Base-by-base conservation (phyloP, 768 basidiomycete genomes). In the Calocybe cyanea region DNA sequence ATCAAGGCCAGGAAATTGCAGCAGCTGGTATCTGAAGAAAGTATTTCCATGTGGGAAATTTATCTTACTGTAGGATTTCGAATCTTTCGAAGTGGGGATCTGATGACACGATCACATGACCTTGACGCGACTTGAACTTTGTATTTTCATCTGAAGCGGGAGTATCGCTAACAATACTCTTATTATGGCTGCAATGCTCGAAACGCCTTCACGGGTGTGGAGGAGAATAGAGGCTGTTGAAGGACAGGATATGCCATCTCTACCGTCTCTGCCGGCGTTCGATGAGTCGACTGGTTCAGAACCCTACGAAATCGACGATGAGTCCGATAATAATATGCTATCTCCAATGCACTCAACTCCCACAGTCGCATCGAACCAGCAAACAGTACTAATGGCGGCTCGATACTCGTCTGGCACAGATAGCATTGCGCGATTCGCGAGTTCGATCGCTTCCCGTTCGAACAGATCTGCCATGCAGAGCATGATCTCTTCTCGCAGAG, bases 171-270 rank as follows among this genome's bases (percentile, higher is more conserved):
- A n/a, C n/a, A n/a, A n/a, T n/a, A n/a, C n/a, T n/a, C n/a, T n/a
- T n/a, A n/a, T n/a, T 18, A 75, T 77, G 67, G 73, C 81, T 57
- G 71, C 71, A 13, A 63, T 78, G 65, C 71, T 81, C 7, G 89
- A 92, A 64, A 92, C 89, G 13, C 89, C 89, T 0, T 92, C 90
- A 19, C 74, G 88, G 35, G 82, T 92, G 57, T 87, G 84, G 85
- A 76, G 89, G 21, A 77, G 90, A 37, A 90, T 92, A 41, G 80
- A 92, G 62, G 83, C 77, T 0, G 69, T 76, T n/a, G 84, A 89
- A 54, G 78, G 81, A 49, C 64, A 71, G 51, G 87, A 89, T 51
- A 85, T 91, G 72, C 85, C 90, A 8, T 92, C 89, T 23, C 69
- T 92, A 2, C 89, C 89, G 2, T 87, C 87, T 2, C 63, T 91